A percentile compares a stretch with the other conserved stretches of the same genome.
Evolutionary conservation across 768 basidiomycete species (phyloP).

Genomic region (Rhodotorula kratochvilovae): DNA sequence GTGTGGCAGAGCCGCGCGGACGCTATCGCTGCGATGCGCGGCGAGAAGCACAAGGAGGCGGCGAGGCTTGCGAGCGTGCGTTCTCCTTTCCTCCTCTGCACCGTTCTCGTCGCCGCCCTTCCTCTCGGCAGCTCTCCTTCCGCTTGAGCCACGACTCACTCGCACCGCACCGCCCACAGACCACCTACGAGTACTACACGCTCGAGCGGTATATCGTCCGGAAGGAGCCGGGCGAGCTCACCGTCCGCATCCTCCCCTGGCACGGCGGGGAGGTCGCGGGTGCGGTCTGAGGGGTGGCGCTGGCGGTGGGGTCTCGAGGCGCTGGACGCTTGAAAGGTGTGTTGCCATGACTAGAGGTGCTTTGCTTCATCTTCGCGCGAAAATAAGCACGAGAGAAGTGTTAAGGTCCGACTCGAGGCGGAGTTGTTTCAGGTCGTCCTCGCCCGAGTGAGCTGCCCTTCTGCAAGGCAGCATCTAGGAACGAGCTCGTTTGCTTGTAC

Average conservation of each 20-base stretch:
- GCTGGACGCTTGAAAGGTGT: too few relatives aligned
- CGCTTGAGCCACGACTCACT: not conserved
- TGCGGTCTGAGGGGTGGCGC: constrained; percentile 45
- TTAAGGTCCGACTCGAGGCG: too few relatives aligned
- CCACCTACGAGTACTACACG: constrained; percentile 66
- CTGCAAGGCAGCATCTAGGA: too few relatives aligned
- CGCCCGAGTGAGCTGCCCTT: too few relatives aligned
- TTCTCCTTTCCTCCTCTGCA: not conserved
- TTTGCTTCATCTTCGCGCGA: too few relatives aligned
- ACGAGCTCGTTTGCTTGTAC: too few relatives aligned
- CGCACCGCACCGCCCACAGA: not conserved
- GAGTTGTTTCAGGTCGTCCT: too few relatives aligned
- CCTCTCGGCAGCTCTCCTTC: not conserved
- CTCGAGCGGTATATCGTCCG: constrained; percentile 70
- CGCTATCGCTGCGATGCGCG: constrained; percentile 71
- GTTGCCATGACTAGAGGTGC: too few relatives aligned
- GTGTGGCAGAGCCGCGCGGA: constrained; percentile 88
- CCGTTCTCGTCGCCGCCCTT: not conserved
- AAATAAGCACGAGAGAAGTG: too few relatives aligned
- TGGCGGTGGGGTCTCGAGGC: too few relatives aligned
- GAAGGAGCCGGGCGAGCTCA: constrained; percentile 60
- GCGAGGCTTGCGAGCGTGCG: constrained; percentile 67
- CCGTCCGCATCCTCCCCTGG: constrained; percentile 61
- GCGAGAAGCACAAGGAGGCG: constrained; percentile 74
- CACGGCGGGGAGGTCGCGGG: constrained; percentile 63